These are phyloP conservation scores for Nicotiana attenuata DNA, from an alignment of 257 asterid genomes.

Conservation along the genomic window DNA sequence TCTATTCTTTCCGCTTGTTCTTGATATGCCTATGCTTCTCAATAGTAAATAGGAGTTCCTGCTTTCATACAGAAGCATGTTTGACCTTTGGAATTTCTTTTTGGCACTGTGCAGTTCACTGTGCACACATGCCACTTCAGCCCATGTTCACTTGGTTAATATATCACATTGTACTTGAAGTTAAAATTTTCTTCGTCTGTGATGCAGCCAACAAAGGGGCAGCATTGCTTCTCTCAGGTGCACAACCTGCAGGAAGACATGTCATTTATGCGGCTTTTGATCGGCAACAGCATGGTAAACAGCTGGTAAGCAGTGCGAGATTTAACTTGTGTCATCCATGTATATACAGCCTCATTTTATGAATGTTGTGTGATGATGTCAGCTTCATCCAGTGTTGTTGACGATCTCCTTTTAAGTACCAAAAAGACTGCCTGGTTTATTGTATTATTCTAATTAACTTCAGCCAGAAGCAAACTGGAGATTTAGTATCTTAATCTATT, in stretches of 20 bases:
- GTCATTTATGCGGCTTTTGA: constrained; percentile 84
- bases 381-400: not conserved
- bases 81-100: not conserved
- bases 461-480: not conserved
- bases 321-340: not conserved
- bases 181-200: not conserved
- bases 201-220: constrained; percentile 78
- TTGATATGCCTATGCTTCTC: not conserved
- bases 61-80: not conserved
- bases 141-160: constrained; percentile 4
- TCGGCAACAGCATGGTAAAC: constrained; percentile 72
- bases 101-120: not conserved
- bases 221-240: constrained; percentile 47
- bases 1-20: not conserved
- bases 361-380: not conserved
- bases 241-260: constrained; percentile 64
- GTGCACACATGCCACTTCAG: not conserved
- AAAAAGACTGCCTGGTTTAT: not conserved
- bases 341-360: not conserved
- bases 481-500: not conserved
- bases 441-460: not conserved
- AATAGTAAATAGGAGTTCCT: not conserved
- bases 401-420: not conserved
- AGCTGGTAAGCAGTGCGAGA: constrained; percentile 49
- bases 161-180: too few species aligned